Base-by-base conservation (phyloP, 2,329 filamentous ascomycete genomes). In the Cryphonectria radicalis region DNA sequence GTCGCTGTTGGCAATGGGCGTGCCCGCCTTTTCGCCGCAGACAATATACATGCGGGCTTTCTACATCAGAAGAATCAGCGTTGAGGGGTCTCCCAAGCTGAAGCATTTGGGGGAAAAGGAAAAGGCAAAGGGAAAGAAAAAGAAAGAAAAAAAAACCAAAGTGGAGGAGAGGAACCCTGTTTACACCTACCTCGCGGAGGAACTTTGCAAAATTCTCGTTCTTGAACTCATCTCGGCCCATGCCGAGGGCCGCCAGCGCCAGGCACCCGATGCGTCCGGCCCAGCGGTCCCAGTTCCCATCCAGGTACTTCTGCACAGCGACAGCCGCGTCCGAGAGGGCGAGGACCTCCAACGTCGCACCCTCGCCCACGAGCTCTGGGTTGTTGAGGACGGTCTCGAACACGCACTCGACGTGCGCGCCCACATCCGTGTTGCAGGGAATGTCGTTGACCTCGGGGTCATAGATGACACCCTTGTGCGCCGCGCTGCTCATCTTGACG, bases 251-350 rank as follows among this genome's bases (percentile, higher is more conserved):
- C 7, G 90, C 71, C 1, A 87, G 76, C 1, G 86, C 82, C 73
- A 91, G 80, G 3, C 85, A 83, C 59, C 81, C 82, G 67, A 91
- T 75, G 32, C 81, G 81, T 0, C 65, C 63, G 0, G 82, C 81
- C 81, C 86, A 84, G 25, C 69, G 76, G 3, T 74, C 71, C 85
- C 87, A 91, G 77, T 82, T 85, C 79, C 83, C 84, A 13, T 87
- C 78, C 13, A 96, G 82, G 73, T 92, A 91, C 19, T 81, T 77
- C 40, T 91, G 80, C 0, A 89, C 82, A 1, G 84, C 81, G 43
- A 90, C 85, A 0, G 89, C 90, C 4, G 90, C 90, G 69, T 92
- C 89, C 1, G 91, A 90, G 22, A 96, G 82, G 0, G 88, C 93
- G 64, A 97, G 84, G 43, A 97, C 78, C 77, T 94, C 90, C 28